A percentile compares a stretch with the other conserved stretches of the same genome.
phyloP scores from a whole-genome alignment of 768 basidiomycete species.

The Guyanaporus albipodus region DNA sequence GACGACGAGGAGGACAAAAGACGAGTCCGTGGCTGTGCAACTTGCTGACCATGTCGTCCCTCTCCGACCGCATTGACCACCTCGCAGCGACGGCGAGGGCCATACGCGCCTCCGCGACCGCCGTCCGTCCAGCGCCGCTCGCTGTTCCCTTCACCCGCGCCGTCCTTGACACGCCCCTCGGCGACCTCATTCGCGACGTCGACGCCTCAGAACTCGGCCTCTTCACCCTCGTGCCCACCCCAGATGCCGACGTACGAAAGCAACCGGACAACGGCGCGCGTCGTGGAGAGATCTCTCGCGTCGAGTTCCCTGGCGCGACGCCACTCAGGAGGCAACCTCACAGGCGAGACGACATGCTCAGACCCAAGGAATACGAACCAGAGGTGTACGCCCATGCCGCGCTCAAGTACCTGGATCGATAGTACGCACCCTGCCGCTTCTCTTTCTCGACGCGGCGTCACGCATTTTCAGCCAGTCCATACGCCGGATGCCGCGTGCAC shows the following conservation, averaged over 20 bases:
- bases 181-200: constrained; percentile 76
- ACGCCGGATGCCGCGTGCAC: constrained; percentile 48
- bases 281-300: constrained; percentile 52
- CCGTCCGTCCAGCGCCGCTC: constrained; percentile 14
- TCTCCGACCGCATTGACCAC: constrained; percentile 67
- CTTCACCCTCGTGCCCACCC: constrained; percentile 52
- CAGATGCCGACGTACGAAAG: constrained; percentile 31
- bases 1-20: constrained; percentile 49
- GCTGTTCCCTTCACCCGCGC: constrained; percentile 54
- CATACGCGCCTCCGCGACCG: constrained; percentile 44
- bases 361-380: constrained; percentile 52
- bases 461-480: constrained; percentile 39
- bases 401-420: constrained; percentile 70
- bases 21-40: constrained; percentile 20
- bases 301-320: constrained; percentile 66
- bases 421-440: constrained; percentile 44
- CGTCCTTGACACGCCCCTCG: constrained; percentile 57
- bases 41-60: constrained; percentile 44
- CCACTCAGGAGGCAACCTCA: constrained; percentile 51
- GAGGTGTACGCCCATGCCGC: constrained; percentile 77
- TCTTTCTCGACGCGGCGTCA: constrained; percentile 26
- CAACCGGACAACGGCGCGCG: constrained; percentile 23
- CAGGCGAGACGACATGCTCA: constrained; percentile 36
- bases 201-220: constrained; percentile 77
- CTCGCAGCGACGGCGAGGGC: constrained; percentile 49